Percentiles rank a stretch among this genome's conserved stretches.
These are phyloP conservation scores for Rubroboletus satanas DNA, from an alignment of 768 basidiomycete genomes.

Conservation along the genomic window DNA sequence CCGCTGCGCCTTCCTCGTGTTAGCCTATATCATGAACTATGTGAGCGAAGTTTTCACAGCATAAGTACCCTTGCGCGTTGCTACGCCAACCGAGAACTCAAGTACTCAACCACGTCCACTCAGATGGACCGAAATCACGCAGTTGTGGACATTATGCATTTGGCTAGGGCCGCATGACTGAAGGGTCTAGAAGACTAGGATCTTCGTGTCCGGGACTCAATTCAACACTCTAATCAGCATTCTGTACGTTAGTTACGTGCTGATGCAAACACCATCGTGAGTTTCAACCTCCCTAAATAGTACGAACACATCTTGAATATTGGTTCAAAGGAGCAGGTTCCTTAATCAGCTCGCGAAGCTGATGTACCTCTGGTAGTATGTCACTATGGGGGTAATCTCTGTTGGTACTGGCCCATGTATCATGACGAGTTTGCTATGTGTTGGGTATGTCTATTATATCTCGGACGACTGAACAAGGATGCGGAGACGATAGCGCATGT, in stretches of 20 bases:
- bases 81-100: background rate
- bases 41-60: conserved; percentile 26
- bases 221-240: conserved; percentile 67
- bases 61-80: background rate
- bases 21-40: conserved; percentile 47
- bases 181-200: background rate
- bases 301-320: background rate
- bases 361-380: conserved; percentile 40
- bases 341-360: conserved; percentile 50
- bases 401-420: conserved; percentile 39
- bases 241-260: conserved; percentile 48
- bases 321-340: conserved; percentile 55
- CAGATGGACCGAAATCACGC: conserved; percentile 69
- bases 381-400: conserved; percentile 63
- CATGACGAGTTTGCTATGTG: conserved; percentile 34
- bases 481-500: conserved; percentile 37
- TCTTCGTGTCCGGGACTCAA: conserved; percentile 40
- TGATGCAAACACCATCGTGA: conserved; percentile 70
- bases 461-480: conserved; percentile 38
- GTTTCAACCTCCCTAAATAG: conserved; percentile 17
- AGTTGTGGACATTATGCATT: background rate
- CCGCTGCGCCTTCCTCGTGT: conserved; percentile 13
- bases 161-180: conserved; percentile 30
- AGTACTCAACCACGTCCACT: background rate
- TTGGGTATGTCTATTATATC: conserved; percentile 42